Conservation (phyloP, 192 early-diverging fungal species). For the Geranomyces michiganensis region DNA sequence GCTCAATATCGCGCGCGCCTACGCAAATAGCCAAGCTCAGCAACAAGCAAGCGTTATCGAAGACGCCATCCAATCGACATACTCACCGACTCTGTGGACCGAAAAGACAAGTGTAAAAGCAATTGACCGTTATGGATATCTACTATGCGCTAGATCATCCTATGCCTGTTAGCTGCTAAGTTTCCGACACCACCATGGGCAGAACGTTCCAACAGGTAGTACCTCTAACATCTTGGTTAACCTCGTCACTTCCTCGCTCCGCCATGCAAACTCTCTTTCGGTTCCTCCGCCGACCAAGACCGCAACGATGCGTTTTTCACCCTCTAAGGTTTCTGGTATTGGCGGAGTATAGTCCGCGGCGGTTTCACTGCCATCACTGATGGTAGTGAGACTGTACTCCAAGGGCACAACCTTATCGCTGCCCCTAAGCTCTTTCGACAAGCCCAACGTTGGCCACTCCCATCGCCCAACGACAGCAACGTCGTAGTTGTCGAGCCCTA, state of each 20-base stretch:
- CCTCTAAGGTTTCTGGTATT: slow-evolving; percentile 8
- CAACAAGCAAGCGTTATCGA: neutral
- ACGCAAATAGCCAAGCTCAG: neutral
- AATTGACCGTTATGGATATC: slow-evolving; percentile 20
- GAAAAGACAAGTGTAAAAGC: slow-evolving; percentile 11
- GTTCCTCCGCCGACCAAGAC: slow-evolving; percentile 13
- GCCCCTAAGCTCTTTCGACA: slow-evolving; percentile 1
- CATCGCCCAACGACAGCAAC: slow-evolving; percentile 16
- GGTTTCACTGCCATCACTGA: neutral
- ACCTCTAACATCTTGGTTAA: slow-evolving; percentile 25
- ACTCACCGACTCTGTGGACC: neutral
- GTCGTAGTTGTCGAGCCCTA: slow-evolving; percentile 19
- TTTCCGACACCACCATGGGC: too few species aligned
- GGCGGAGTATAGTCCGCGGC: neutral
- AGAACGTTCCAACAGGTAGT: neutral
- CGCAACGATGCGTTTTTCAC: slow-evolving; percentile 8
- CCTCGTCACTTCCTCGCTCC: slow-evolving; percentile 15
- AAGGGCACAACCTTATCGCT: slow-evolving; percentile 5
- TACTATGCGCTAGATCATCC: slow-evolving; percentile 26
- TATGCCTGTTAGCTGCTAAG: neutral
- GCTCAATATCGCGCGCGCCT: neutral
- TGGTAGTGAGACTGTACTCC: neutral
- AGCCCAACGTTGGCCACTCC: slow-evolving; percentile 29
- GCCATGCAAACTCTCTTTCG: slow-evolving; percentile 19
- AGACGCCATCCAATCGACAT: neutral